A percentile compares a stretch with the other conserved stretches of the same genome.
phyloP scores from a whole-genome alignment of 495 filamentous ascomycete species.

The Penicillium silybi region DNA sequence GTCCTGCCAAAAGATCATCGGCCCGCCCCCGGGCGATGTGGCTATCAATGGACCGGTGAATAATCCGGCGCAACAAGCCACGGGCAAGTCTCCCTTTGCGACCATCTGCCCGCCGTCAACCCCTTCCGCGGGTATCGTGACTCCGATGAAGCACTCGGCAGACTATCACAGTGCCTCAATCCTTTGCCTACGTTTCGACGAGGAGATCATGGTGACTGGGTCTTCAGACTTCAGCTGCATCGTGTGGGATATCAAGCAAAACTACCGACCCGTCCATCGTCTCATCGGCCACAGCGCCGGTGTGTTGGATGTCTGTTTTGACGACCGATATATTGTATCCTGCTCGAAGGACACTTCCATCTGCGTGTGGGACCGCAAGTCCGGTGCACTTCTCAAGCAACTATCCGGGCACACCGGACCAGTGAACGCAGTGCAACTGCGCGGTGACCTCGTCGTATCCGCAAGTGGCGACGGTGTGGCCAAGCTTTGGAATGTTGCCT shows the following conservation, averaged over 20 bases:
- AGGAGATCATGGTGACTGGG: slow-evolving; percentile 87
- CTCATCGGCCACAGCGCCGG: slow-evolving; percentile 76
- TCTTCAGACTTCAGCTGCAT: slow-evolving; percentile 92
- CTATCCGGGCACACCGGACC: slow-evolving; percentile 82
- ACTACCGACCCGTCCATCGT: slow-evolving; percentile 72
- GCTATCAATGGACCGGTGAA: slow-evolving; percentile 31
- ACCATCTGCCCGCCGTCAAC: slow-evolving; percentile 43
- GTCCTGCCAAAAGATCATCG: slow-evolving; percentile 77
- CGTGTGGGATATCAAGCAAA: slow-evolving; percentile 75
- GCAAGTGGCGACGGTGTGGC: slow-evolving; percentile 90
- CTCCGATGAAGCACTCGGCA: slow-evolving; percentile 25
- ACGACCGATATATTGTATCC: slow-evolving; percentile 86
- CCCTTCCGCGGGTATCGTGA: slow-evolving; percentile 25
- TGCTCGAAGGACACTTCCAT: slow-evolving; percentile 93
- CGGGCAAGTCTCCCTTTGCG: slow-evolving; percentile 41
- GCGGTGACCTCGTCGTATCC: slow-evolving; percentile 84
- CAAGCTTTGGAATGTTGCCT: slow-evolving; percentile 90
- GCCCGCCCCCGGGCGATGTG: slow-evolving; percentile 35
- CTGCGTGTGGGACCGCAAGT: slow-evolving; percentile 86
- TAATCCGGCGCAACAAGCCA: slow-evolving; percentile 35
- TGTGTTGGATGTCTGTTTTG: slow-evolving; percentile 89
- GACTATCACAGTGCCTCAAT: slow-evolving; percentile 82
- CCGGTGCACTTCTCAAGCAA: slow-evolving; percentile 66
- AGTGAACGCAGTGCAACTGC: slow-evolving; percentile 92
- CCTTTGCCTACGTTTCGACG: slow-evolving; percentile 90